These are phyloP conservation scores for Acmispon strigosus DNA, from an alignment of 306 rosid genomes.

Conservation along the genomic window DNA sequence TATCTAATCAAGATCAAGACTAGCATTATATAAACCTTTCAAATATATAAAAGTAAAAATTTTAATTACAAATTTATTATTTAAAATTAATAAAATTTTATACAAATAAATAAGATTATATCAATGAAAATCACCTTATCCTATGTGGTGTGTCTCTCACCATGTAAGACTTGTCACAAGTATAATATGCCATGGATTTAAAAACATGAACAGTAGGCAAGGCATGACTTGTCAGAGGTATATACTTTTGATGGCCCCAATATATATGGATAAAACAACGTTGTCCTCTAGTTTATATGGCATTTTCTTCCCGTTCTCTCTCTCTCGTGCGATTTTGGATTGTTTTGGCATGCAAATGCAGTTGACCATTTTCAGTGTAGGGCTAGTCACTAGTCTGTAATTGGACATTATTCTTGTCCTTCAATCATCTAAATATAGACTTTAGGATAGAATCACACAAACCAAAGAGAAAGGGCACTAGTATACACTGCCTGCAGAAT, in stretches of 20 bases:
- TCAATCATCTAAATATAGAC: conserved; percentile 13
- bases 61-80: too few species aligned
- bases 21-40: too few species aligned
- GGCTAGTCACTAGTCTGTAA: conserved; percentile 3
- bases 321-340: background rate
- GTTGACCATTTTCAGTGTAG: conserved; percentile 7
- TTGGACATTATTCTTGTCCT: conserved; percentile 17
- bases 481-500: background rate
- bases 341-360: conserved; percentile 10
- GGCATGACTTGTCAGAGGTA: conserved; percentile 26
- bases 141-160: too few species aligned
- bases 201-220: conserved; percentile 24
- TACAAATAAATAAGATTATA: too few species aligned
- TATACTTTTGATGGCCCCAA: conserved; percentile 4
- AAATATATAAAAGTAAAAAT: too few species aligned
- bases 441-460: background rate
- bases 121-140: too few species aligned
- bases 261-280: background rate
- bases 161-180: too few species aligned
- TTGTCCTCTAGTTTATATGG: conserved; percentile 21
- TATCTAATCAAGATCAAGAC: too few species aligned
- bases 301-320: conserved; percentile 1
- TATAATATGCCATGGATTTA: background rate
- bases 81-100: too few species aligned
- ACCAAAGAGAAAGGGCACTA: background rate